Evolutionary conservation across 2,329 filamentous ascomycete genomes (phyloP), one percentile per base, ranked within the genome.

Genomic region (Epichloe scottii): DNA sequence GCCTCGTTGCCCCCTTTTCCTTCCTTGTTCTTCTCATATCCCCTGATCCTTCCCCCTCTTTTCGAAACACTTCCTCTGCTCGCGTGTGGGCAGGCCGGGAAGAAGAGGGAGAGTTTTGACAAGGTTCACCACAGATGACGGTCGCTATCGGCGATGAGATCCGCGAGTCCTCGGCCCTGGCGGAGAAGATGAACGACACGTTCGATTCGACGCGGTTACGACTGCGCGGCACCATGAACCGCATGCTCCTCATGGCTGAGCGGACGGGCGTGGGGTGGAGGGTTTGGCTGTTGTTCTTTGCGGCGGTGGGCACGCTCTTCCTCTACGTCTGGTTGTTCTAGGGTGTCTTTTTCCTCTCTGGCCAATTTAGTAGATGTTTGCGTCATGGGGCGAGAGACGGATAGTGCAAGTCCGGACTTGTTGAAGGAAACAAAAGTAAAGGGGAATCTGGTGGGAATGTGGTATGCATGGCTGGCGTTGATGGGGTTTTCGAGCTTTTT

Each of bases 191-290:
- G 84, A 97, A 97, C 68, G 88, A 95, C 63, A 79, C 82, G 5
- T 98, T 97, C 64, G 91, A 97, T 65, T 82, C 79, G 60, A 94
- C 91, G 49, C 76, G 90, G 35, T 71, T 89, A 49, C 80, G 87
- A 56, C 73, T 98, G 55, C 79, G 84, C 43, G 89, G 91, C 50
- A 97, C 94, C 17, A 97, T 98, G 93, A 95, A 89, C 65, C 77
- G 90, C 53, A 98, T 98, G 93, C 71, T 97, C 57, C 66, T 91
- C 50, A 98, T 98, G 93, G 93, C 93, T 4, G 81, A 97, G 71
- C 78, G 82, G 61, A 95, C 90, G 2, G 93, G 93, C n/a, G 84
- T 98, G 10, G 85, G 89, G 62, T 98, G 93, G 93, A 91, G 81
- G 69, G 86, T 90, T 52, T 98, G 93, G 93, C 67, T 96, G 48